Evolutionary conservation across 2,329 filamentous ascomycete species (phyloP), one percentile per base, ranked within the genome.

Genomic region (Ceratocystis destructans): DNA sequence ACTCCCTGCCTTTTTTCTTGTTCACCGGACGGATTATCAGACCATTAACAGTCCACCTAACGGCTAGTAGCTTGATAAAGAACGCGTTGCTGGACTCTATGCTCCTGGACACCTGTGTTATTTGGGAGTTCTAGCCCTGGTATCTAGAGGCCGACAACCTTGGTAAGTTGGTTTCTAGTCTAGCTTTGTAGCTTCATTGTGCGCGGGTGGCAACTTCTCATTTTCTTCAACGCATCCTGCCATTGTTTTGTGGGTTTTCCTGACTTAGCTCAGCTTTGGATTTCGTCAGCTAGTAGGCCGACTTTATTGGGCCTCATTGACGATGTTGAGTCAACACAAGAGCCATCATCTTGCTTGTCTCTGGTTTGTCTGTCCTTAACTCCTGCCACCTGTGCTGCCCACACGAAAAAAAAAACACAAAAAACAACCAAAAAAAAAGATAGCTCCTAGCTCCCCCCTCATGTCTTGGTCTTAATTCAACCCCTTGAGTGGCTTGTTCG

Each of bases 191-290:
- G 12, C 48, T 25, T 20, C 7, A 50, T 50, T 41, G 37, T 41
- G 12, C 4, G 37, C 37, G 20, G 48, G 53, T 57, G 53, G 53
- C 53, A 57, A 57, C 53, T 31, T 57, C 22, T 10, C 22, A n/a
- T 33, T 57, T 17, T 57, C 53, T 57, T 57, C 53, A 57, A 57
- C 8, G 53, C 53, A 57, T 57, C 53, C 53, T 57, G 53, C 53
- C 53, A 57, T 57, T 57, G 53, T 57, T 57, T 57, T 57, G 53
- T 57, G 53, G 53, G 28, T 8, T 31, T 57, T 31, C 5, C 28
- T 28, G 53, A 33, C 53, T 57, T 57, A 57, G 53, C 53, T 57
- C 28, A 31, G 53, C 53, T 57, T 17, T 33, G 3, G 28, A 31
- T 33, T 53, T 57, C 25, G 22, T 57, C 25, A 31, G 28, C 53